Evolutionary conservation across 2,329 filamentous ascomycete species (phyloP).

Genomic region (Ceratocystis destructans): DNA sequence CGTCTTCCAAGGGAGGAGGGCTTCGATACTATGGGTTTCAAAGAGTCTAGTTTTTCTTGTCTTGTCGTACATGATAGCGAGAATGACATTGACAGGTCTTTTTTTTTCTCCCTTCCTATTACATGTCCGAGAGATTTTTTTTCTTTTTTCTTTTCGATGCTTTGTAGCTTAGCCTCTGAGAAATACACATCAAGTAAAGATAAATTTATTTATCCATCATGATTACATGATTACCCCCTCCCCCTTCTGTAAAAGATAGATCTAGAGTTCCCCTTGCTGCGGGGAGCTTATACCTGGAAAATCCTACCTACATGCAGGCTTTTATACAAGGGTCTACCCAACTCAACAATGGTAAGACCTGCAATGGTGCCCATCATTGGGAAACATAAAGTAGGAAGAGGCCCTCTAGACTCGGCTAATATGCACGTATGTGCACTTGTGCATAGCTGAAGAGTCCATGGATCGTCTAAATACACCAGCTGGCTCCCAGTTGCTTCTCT

Average conservation of each 20-base stretch:
- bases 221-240: too few species aligned
- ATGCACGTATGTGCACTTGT: not conserved
- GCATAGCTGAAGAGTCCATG: too few species aligned
- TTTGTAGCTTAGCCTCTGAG: not conserved
- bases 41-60: not conserved
- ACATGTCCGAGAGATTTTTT: not conserved
- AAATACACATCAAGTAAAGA: too few species aligned
- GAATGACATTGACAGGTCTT: conserved; percentile 1
- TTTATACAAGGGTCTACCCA: not conserved
- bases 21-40: not conserved
- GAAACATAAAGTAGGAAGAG: not conserved
- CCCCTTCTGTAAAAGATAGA: not conserved
- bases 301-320: not conserved
- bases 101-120: not conserved
- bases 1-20: not conserved
- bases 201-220: too few species aligned
- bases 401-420: not conserved
- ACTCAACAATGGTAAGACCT: not conserved
- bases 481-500: not conserved
- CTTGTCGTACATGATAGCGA: not conserved
- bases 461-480: too few species aligned
- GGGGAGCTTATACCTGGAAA: not conserved
- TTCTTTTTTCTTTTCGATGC: not conserved
- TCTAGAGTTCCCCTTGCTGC: not conserved
- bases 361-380: not conserved